Evolutionary conservation across 1,284 basidiomycete species (phyloP).

Genomic region (Sporisorium graminicola): DNA sequence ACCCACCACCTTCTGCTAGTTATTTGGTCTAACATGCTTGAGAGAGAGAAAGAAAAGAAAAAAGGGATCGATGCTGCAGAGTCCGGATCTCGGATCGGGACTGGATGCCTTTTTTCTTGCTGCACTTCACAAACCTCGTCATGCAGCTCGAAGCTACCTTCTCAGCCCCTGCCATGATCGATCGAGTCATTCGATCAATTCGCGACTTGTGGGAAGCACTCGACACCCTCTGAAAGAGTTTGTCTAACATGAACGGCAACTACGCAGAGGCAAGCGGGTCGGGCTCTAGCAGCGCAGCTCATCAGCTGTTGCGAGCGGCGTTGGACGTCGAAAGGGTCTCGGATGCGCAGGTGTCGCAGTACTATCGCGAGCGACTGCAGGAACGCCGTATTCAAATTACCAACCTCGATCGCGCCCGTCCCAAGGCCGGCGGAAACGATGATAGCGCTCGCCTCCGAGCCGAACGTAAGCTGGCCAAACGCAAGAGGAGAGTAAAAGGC

Average conservation of each 20-base stretch:
- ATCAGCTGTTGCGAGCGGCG: conserved; percentile 25
- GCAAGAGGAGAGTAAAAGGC: conserved; percentile 45
- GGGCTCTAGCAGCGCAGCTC: conserved; percentile 21
- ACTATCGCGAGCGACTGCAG: conserved; percentile 42
- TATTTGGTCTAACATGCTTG: too few species aligned
- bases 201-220: too few species aligned
- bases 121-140: background rate
- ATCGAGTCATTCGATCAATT: background rate
- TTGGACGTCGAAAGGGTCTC: conserved; percentile 24
- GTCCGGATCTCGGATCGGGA: conserved; percentile 2
- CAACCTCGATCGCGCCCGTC: conserved; percentile 50
- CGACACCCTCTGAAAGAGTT: background rate
- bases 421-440: conserved; percentile 40
- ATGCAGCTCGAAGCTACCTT: background rate
- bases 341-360: conserved; percentile 33
- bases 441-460: conserved; percentile 20
- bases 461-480: conserved; percentile 33
- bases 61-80: background rate
- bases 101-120: background rate
- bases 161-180: background rate
- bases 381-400: conserved; percentile 52
- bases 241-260: conserved; percentile 11
- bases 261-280: conserved; percentile 24
- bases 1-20: too few species aligned
- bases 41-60: background rate